Conservation (phyloP, 2,329 filamentous ascomycete genomes). For the Eurotiales sp. region DNA sequence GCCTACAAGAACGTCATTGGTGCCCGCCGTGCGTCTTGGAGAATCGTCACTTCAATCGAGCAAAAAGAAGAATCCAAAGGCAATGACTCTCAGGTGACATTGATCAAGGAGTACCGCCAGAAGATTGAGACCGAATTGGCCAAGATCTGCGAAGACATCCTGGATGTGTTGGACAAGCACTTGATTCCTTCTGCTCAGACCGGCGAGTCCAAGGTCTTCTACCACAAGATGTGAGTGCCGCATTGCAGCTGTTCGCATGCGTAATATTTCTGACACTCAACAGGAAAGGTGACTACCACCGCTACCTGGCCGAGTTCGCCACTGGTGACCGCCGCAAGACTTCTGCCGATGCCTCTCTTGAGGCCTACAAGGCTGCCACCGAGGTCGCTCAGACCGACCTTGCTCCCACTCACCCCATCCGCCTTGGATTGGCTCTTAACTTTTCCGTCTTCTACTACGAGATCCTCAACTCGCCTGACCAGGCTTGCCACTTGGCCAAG, state of each 20-base stretch:
- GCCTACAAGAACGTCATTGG: slow-evolving; percentile 99
- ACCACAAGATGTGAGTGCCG: slow-evolving; percentile 95
- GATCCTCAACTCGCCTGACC: slow-evolving; percentile 97
- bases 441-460: slow-evolving; percentile 99
- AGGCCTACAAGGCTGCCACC: slow-evolving; percentile 94
- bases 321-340: slow-evolving; percentile 91
- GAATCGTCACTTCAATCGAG: slow-evolving; percentile 99
- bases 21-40: slow-evolving; percentile 96
- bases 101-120: slow-evolving; percentile 94
- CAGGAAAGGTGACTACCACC: slow-evolving; percentile 99
- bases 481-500: slow-evolving; percentile 96
- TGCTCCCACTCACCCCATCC: slow-evolving; percentile 87
- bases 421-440: slow-evolving; percentile 87
- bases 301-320: slow-evolving; percentile 96
- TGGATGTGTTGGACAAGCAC: slow-evolving; percentile 87
- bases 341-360: slow-evolving; percentile 88
- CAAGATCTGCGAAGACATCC: slow-evolving; percentile 96
- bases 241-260: neutral
- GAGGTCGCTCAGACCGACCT: slow-evolving; percentile 87
- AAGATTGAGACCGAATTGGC: slow-evolving; percentile 98
- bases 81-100: slow-evolving; percentile 86
- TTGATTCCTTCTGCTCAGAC: slow-evolving; percentile 94
- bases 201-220: slow-evolving; percentile 99
- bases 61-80: slow-evolving; percentile 99
- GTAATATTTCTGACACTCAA: slow-evolving; percentile 18